Percentiles rank a stretch among this genome's conserved stretches.
phyloP scores from a whole-genome alignment of 2,329 filamentous ascomycete species.

The Thielaviopsis euricoi region DNA sequence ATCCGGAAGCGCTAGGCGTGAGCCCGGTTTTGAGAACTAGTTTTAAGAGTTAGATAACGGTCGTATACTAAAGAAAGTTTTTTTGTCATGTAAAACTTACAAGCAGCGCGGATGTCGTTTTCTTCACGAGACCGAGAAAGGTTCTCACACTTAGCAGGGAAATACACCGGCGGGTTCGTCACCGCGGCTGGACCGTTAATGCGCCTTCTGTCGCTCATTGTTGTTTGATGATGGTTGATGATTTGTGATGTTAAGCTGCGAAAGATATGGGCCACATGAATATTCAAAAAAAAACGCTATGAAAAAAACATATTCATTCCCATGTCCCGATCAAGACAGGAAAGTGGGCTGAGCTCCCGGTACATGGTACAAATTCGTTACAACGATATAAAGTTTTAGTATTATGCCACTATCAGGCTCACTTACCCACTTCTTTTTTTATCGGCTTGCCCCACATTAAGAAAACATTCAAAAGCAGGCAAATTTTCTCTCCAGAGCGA shows the following conservation, averaged over 20 bases:
- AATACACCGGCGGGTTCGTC: slow-evolving; percentile 60
- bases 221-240: neutral
- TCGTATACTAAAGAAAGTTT: neutral
- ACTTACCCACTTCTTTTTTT: slow-evolving; percentile 4
- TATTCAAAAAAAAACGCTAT: neutral
- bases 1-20: slow-evolving; percentile 84
- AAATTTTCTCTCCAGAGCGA: neutral
- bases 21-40: slow-evolving; percentile 79
- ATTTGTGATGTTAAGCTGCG: neutral
- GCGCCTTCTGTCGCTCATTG: slow-evolving; percentile 70
- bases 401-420: neutral
- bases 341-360: neutral
- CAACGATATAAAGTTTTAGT: neutral
- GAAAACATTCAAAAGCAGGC: slow-evolving; percentile 7
- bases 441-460: slow-evolving; percentile 2
- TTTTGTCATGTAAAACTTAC: slow-evolving; percentile 31
- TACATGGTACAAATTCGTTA: neutral
- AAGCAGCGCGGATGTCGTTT: slow-evolving; percentile 69
- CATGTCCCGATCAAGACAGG: neutral
- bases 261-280: neutral
- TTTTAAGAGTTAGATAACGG: neutral
- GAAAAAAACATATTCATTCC: too few relatives aligned
- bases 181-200: slow-evolving; percentile 74
- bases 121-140: slow-evolving; percentile 40
- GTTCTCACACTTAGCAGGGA: slow-evolving; percentile 27